phyloP scores from a whole-genome alignment of 2,329 filamentous ascomycete genomes.

The Bisporella sp. region DNA sequence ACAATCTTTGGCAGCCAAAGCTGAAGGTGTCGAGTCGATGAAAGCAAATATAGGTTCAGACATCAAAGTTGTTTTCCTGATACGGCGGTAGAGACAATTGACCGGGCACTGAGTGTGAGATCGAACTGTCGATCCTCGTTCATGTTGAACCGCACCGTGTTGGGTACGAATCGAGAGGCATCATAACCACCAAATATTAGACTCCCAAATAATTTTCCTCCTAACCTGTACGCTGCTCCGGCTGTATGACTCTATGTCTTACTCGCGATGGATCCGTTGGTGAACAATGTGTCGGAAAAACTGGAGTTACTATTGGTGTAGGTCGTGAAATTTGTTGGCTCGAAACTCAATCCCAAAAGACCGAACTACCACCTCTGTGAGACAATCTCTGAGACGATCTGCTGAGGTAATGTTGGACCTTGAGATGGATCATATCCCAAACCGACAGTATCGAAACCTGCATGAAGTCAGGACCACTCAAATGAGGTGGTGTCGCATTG shows the following conservation, averaged over 20 bases:
- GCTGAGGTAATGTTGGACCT: conserved; percentile 15
- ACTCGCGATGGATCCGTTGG: conserved; percentile 25
- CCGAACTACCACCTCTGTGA: no score
- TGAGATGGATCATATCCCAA: conserved; percentile 13
- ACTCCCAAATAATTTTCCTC: conserved; percentile 28
- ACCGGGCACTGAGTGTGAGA: conserved; percentile 31
- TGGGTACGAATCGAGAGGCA: conserved; percentile 31
- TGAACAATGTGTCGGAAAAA: no score
- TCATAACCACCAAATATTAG: conserved; percentile 36
- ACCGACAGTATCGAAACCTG: conserved; percentile 20
- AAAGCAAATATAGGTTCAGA: conserved; percentile 15
- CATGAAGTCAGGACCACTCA: background rate
- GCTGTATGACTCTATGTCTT: conserved; percentile 37
- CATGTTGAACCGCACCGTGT: conserved; percentile 33
- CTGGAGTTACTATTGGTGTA: no score
- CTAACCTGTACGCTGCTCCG: conserved; percentile 31
- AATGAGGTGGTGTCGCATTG: background rate
- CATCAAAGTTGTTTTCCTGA: conserved; percentile 16
- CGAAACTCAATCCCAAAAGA: no score
- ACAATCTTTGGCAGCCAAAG: conserved; percentile 5
- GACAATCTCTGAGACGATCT: background rate
- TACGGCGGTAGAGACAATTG: conserved; percentile 26
- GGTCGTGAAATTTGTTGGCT: no score
- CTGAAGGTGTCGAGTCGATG: conserved; percentile 28
- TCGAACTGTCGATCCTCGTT: conserved; percentile 32